A percentile compares a stretch with the other conserved stretches of the same genome.
phyloP scores from a whole-genome alignment of 371 early-diverging fungal species.

The Umbelopsis sp. region DNA sequence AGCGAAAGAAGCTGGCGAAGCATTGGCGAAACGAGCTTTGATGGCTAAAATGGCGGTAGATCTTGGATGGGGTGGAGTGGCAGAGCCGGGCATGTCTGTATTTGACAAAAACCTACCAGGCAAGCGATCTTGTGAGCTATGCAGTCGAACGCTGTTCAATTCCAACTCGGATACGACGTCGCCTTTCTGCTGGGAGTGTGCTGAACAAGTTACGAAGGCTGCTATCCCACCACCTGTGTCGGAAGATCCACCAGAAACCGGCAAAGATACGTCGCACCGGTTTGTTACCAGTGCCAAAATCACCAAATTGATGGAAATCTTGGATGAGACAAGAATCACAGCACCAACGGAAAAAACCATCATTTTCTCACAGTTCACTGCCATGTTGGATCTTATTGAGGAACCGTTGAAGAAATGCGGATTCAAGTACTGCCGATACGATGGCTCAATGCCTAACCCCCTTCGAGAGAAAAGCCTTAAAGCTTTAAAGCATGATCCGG shows the following conservation, averaged over 20 bases:
- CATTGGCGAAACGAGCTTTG: conserved; percentile 25
- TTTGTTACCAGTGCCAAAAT: conserved; percentile 54
- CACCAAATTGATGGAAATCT: conserved; percentile 48
- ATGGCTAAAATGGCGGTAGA: conserved; percentile 35
- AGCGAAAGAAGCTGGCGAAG: conserved; percentile 24
- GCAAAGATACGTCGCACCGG: neutral
- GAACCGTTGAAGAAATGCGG: conserved; percentile 61
- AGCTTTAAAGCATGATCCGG: conserved; percentile 56
- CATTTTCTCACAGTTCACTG: conserved; percentile 87
- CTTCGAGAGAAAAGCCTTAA: conserved; percentile 52
- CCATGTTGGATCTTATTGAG: conserved; percentile 78
- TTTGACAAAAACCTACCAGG: conserved; percentile 22
- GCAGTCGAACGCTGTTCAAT: conserved; percentile 18
- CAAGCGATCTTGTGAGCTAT: conserved; percentile 35
- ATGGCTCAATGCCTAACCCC: conserved; percentile 42
- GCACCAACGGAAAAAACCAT: conserved; percentile 70
- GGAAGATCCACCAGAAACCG: neutral
- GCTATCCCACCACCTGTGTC: neutral
- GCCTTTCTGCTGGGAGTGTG: conserved; percentile 14
- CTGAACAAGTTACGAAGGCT: conserved; percentile 3
- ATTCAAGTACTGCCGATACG: conserved; percentile 63
- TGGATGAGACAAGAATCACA: conserved; percentile 34
- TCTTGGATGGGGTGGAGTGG: conserved; percentile 34
- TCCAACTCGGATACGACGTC: neutral
- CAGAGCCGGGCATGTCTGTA: conserved; percentile 27